A percentile compares a stretch with the other conserved stretches of the same genome.
Conservation (phyloP, 352 stramenopile genomes). For the Phytopythium aichiense region DNA sequence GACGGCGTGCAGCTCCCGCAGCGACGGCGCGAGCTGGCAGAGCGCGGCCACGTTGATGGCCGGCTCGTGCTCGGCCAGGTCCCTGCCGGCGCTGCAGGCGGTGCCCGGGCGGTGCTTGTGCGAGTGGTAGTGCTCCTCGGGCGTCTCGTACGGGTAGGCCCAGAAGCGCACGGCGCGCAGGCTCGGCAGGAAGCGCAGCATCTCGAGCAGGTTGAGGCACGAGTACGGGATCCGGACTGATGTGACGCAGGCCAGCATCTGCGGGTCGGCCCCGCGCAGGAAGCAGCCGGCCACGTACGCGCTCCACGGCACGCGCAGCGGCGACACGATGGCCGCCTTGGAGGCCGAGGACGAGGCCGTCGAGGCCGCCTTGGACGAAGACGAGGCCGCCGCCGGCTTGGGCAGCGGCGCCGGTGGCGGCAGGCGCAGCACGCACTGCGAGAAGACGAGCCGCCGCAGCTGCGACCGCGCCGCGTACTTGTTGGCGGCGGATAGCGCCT, state of each 20-base stretch:
- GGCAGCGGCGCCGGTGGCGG: slow-evolving; percentile 19
- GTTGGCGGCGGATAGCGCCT: slow-evolving; percentile 32
- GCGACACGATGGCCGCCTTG: not conserved
- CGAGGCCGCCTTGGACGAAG: not conserved
- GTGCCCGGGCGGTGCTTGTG: slow-evolving; percentile 1
- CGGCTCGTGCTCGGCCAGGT: slow-evolving; percentile 20
- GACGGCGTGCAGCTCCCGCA: slow-evolving; percentile 35
- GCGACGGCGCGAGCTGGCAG: slow-evolving; percentile 20
- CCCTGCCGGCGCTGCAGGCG: not conserved
- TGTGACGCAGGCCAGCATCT: slow-evolving; percentile 28
- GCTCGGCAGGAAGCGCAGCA: slow-evolving; percentile 28
- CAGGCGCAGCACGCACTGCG: slow-evolving; percentile 34
- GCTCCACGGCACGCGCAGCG: slow-evolving; percentile 7
- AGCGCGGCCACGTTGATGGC: slow-evolving; percentile 34
- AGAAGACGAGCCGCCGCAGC: slow-evolving; percentile 37
- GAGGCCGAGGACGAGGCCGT: not conserved
- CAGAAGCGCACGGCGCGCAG: slow-evolving; percentile 33
- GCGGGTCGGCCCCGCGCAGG: slow-evolving; percentile 19
- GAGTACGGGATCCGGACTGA: slow-evolving; percentile 29
- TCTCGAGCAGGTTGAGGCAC: slow-evolving; percentile 33
- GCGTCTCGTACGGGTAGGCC: slow-evolving; percentile 34
- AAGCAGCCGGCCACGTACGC: slow-evolving; percentile 34
- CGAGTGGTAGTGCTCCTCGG: slow-evolving; percentile 10
- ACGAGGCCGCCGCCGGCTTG: not conserved
- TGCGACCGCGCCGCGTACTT: slow-evolving; percentile 24